phyloP scores from a whole-genome alignment of 1,284 basidiomycete species.

The Cutaneotrichosporon cutaneum region DNA sequence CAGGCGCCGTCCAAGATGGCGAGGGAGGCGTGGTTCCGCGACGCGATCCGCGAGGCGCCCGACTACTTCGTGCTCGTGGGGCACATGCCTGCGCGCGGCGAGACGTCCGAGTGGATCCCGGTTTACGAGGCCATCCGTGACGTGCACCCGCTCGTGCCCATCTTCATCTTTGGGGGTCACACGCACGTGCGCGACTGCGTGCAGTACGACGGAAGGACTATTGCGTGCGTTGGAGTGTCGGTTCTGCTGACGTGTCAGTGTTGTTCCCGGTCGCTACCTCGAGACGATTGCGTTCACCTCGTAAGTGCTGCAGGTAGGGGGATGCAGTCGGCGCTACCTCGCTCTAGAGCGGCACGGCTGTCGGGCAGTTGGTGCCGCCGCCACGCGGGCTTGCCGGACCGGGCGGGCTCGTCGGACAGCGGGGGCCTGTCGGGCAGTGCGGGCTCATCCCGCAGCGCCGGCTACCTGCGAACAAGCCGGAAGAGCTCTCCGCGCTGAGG shows the following conservation, averaged over 20 bases:
- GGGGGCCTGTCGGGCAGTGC: too few relatives aligned
- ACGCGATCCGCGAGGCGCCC: constrained; percentile 74
- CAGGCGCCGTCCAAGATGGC: constrained; percentile 72
- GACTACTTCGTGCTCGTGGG: constrained; percentile 64
- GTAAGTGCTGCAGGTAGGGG: constrained; percentile 17
- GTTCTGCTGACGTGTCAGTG: constrained; percentile 59
- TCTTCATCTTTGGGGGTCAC: constrained; percentile 76
- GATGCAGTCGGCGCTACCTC: too few relatives aligned
- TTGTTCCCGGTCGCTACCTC: constrained; percentile 82
- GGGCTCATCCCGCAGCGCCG: too few relatives aligned
- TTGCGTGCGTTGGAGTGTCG: constrained; percentile 56
- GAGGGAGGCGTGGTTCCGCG: constrained; percentile 65
- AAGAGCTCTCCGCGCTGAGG: too few relatives aligned
- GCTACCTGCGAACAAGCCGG: too few relatives aligned
- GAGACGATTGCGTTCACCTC: constrained; percentile 70
- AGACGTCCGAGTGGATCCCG: constrained; percentile 60
- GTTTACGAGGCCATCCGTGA: constrained; percentile 72
- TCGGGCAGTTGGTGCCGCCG: too few relatives aligned
- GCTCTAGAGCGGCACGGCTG: too few relatives aligned
- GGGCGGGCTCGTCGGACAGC: too few relatives aligned
- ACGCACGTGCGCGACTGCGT: constrained; percentile 75
- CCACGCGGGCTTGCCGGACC: too few relatives aligned
- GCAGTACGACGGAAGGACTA: constrained; percentile 53
- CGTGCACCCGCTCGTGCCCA: constrained; percentile 69
- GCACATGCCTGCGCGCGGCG: constrained; percentile 51